Evolutionary conservation across 305 asterid species (phyloP).

Genomic region (Solanum hybrid): DNA sequence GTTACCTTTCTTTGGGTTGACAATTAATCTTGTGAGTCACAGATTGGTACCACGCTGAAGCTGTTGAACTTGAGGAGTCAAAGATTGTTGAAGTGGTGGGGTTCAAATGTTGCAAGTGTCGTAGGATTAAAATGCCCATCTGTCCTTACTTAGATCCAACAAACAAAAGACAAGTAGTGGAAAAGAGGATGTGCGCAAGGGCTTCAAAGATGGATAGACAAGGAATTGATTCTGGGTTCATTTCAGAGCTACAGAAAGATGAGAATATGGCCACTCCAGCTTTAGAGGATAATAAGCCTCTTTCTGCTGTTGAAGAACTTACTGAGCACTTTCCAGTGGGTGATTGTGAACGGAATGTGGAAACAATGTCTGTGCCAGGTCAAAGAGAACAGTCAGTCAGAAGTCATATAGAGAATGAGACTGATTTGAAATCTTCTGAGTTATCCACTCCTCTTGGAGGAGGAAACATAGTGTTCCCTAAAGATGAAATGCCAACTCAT

Average conservation of each 20-base stretch:
- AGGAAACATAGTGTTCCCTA: constrained; percentile 7
- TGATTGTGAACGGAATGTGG: constrained; percentile 17
- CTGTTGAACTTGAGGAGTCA: constrained; percentile 67
- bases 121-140: constrained; percentile 55
- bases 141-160: constrained; percentile 53
- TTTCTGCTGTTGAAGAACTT: constrained; percentile 20
- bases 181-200: constrained; percentile 21
- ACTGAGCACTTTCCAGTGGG: constrained; percentile 16
- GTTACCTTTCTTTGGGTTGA: neutral
- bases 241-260: constrained; percentile 19
- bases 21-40: constrained; percentile 20
- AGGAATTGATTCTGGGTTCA: constrained; percentile 17
- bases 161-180: constrained; percentile 29
- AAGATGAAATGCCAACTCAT: constrained; percentile 10
- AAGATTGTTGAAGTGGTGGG: constrained; percentile 47
- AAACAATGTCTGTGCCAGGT: constrained; percentile 28
- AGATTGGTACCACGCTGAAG: constrained; percentile 95
- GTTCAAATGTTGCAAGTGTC: constrained; percentile 88
- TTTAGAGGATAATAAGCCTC: constrained; percentile 22
- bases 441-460: constrained; percentile 10
- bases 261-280: constrained; percentile 10
- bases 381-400: constrained; percentile 58
- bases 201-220: constrained; percentile 24
- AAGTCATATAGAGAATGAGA: constrained; percentile 39
- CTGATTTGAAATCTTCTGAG: constrained; percentile 12